A percentile compares a stretch with the other conserved stretches of the same genome.
Conservation (phyloP, 306 rosid genomes). For the Trichosanthes truncata region DNA sequence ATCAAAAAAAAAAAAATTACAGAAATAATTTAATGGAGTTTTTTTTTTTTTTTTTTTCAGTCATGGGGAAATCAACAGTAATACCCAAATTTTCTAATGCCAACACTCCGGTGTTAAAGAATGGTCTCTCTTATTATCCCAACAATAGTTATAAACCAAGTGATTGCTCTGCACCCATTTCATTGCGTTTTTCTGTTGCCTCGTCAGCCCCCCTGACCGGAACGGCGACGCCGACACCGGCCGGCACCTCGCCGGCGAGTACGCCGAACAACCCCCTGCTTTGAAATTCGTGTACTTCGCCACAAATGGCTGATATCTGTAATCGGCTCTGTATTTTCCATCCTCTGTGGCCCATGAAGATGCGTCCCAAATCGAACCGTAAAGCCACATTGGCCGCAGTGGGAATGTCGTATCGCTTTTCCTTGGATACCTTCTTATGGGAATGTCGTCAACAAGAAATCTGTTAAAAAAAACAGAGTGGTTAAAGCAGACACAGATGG, state of each 20-base stretch:
- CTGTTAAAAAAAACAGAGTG: constrained; percentile 18
- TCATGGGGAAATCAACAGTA: background rate
- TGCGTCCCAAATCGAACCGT: constrained; percentile 98
- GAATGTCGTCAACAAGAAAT: constrained; percentile 94
- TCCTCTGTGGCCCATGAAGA: constrained; percentile 99
- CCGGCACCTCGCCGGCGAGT: constrained; percentile 51
- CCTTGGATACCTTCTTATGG: constrained; percentile 79
- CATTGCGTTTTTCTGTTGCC: constrained; percentile 51
- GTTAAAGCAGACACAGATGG: background rate
- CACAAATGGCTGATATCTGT: constrained; percentile 80
- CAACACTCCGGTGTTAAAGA: constrained; percentile 84
- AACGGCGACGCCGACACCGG: constrained; percentile 67
- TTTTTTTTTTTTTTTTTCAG: background rate
- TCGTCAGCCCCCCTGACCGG: constrained; percentile 68
- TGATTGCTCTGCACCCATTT: constrained; percentile 76
- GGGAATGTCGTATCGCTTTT: constrained; percentile 71
- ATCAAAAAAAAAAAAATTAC: background rate
- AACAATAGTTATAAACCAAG: constrained; percentile 78
- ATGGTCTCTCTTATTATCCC: constrained; percentile 64
- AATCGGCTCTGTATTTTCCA: constrained; percentile 94
- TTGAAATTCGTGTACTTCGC: constrained; percentile 66
- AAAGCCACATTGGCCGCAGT: constrained; percentile 87
- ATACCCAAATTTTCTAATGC: constrained; percentile 18
- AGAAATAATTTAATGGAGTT: background rate
- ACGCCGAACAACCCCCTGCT: constrained; percentile 82